Evolutionary conservation across 805 yeast species (phyloP), one percentile per base, ranked within the genome.

Genomic region (Candida tallmaniae): DNA sequence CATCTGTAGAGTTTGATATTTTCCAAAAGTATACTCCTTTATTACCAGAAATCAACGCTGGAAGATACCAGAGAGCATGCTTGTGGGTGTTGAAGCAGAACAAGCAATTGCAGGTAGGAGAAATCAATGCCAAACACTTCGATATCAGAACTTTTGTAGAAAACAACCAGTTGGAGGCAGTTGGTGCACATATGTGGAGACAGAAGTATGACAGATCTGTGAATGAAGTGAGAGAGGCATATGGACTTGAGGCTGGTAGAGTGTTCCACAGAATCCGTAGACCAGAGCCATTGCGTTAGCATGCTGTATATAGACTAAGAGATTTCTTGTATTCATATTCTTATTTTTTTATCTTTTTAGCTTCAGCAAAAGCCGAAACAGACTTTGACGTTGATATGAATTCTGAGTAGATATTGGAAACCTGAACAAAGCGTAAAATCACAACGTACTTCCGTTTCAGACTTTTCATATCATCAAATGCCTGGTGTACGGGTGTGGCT

Each of bases 181-280:
- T 89, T 31, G 97, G 97, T 18, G 96, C 95, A 2, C 95, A 87
- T 56, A 70, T 86, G 29, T 90, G 95, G 90, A 79, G 97, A 70
- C 78, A 81, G 46, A 66, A 60, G 27, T 90, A 82, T 78, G 97
- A 93, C 59, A 65, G 84, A 48, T 75, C 80, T 47, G 83, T 85
- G 28, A 71, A 70, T 20, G 56, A 54, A 3, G 80, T 89, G 18
- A 78, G 97, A 58, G 74, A 70, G 43, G 58, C 71, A 52, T 85
- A 83, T 54, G 90, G 87, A 4, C 68, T 90, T 41, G 81, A 79
- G 13, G 56, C 65, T 40, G 97, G 96, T 32, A 70, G 78, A 45
- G 85, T 90, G 5, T 90, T 75, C 66, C 75, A 77, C 41, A 73
- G 76, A 52, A 78, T 69, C n/a, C 74, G 82, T 38, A 58, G 59